Evolutionary conservation across 257 asterid genomes (phyloP), one percentile per base, ranked within the genome.

Genomic region (Misopates orontium): DNA sequence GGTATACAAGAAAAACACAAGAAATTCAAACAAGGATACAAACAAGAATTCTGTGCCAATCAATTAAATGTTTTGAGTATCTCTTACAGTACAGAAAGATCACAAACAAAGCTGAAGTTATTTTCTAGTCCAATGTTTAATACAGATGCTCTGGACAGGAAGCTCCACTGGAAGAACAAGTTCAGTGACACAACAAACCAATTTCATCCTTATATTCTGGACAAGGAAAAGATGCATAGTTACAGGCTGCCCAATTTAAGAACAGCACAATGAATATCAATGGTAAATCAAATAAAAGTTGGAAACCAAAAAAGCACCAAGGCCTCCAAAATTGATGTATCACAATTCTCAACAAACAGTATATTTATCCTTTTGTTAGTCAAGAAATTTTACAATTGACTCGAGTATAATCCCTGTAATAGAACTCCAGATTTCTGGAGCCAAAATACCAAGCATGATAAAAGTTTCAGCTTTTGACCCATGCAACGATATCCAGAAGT

Each of bases 271-370:
- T 14, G 18, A 45, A 45, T 2, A 5, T 45, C 11, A 1, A 62
- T 44, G 44, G 15, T 2, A 28, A 28, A 28, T 0, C 15, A 4
- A 20, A 53, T 12, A 48, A 60, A 10, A 28, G n/a, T 21, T 0
- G 13, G 18, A 25, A 40, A 55, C 51, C 31, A 17, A 13, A 36
- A n/a, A 39, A 40, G 5, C 69, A 16, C 11, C n/a, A n/a, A 15
- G 45, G 36, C 39, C 70, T 45, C 24, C 51, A 47, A 32, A 14
- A 21, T 4, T 50, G 9, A 19, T 68, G 68, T 32, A 67, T 66
- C 69, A 52, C 42, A 76, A 66, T 47, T 40, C 65, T 63, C 67
- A 67, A 59, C 42, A 49, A 63, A 62, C 60, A 48, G 73, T 49
- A 69, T 54, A 40, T 55, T 58, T 66, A 71, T 66, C 41, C 49